These are phyloP conservation scores for Hordeum marinum DNA, from an alignment of 176 grass and related monocot species.

Conservation along the genomic window DNA sequence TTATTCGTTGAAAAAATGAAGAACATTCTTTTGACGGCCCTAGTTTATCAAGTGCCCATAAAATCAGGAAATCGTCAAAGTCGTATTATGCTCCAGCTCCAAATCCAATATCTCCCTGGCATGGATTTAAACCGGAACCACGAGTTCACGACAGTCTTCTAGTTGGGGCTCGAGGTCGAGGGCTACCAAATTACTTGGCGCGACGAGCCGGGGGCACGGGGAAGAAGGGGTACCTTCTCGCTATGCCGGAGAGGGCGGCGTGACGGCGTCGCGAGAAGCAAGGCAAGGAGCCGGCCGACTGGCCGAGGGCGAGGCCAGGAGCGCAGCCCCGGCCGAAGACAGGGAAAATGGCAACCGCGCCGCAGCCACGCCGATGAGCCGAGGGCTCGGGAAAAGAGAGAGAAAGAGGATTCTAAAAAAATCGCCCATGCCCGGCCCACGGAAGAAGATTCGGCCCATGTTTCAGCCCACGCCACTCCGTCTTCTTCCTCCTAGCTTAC, in stretches of 20 bases:
- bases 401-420: neutral
- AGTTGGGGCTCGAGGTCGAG: neutral
- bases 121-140: neutral
- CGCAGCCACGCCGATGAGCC: neutral
- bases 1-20: neutral
- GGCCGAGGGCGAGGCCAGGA: neutral
- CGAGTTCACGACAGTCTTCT: neutral
- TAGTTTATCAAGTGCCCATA: neutral
- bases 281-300: neutral
- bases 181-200: neutral
- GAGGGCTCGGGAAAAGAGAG: neutral
- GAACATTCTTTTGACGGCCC: neutral
- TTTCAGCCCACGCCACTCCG: neutral
- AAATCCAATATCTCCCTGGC: neutral
- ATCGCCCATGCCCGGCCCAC: neutral
- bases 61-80: neutral
- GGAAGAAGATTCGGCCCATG: neutral
- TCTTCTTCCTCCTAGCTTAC: neutral
- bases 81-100: neutral
- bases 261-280: neutral
- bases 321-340: neutral
- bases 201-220: neutral
- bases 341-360: neutral
- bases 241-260: neutral
- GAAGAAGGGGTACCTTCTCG: conserved; percentile 17